Evolutionary conservation across 208 protist species (phyloP), one percentile per base, ranked within the genome.

Genomic region (Leishmania gerbilli): DNA sequence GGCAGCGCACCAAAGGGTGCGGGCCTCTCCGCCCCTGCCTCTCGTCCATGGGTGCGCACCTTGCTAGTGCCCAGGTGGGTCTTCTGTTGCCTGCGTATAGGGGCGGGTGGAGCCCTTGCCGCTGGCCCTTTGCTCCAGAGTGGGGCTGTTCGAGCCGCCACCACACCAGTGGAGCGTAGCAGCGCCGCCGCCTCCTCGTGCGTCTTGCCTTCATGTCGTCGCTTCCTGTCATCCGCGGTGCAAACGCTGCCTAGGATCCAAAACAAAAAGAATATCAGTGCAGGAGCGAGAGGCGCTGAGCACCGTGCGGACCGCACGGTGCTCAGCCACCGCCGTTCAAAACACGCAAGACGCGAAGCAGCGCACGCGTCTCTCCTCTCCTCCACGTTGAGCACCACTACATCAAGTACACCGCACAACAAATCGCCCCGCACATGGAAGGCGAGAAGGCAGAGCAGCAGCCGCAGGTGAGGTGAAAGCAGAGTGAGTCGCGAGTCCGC

Each of bases 401-500:
- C 11, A 11, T 68, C 51, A 15, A 17, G 47, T 27, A 62, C 24
- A 34, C 21, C 42, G n/a, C 60, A 40, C 11, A 34, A 40, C 37
- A 40, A 40, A 24, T 68, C 13, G 34, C 64, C 64, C 64, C 15
- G 11, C 2, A 3, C 31, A 42, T 68, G 34, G 5, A 68, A 40
- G n/a, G 4, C 9, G 15, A 83, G 47, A 75, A 71, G 72, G 78
- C 17, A 60, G 64, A 76, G 42, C 6, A 40, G 42, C 71, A 75
- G 71, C 27, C 37, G 42, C 42, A 49, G 68, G 19, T 37, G 19
- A 49, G 68, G 9, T 42, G 45, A 19, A 74, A 45, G 34, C 40
- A 74, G 68, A 47, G 34, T 21, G 68, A 31, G 27, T 15, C 3
- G 58, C 7, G 27, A 37, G 37, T 68, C 31, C 13, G 4, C 15